A percentile compares a stretch with the other conserved stretches of the same genome.
Evolutionary conservation across 352 stramenopile genomes (phyloP).

Genomic region (Phytophthora fragariaefolia): DNA sequence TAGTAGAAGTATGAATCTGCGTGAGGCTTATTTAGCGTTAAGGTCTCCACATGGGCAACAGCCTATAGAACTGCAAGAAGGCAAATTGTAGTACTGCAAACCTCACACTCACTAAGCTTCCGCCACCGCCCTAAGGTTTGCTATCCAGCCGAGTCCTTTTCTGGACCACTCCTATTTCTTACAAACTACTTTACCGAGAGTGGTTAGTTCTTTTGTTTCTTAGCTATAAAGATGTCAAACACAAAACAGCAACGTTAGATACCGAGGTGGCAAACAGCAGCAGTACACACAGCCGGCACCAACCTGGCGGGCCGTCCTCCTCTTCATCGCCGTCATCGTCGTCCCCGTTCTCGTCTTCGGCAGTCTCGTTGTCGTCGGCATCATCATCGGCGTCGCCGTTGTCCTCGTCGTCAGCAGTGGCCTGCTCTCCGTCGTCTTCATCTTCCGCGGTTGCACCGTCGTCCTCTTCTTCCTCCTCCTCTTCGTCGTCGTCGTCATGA

Average conservation of each 20-base stretch:
- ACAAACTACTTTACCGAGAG: conserved; percentile 28
- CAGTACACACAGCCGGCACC: conserved; percentile 11
- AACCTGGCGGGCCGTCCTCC: conserved; percentile 51
- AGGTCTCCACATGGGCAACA: too few species aligned
- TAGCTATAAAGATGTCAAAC: conserved; percentile 39
- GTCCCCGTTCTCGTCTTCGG: conserved; percentile 4
- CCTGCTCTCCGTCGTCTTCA: conserved; percentile 27
- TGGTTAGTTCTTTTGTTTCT: conserved; percentile 74
- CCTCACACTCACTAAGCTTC: background rate
- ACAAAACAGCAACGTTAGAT: conserved; percentile 6
- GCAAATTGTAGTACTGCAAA: conserved; percentile 9
- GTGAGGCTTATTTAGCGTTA: too few species aligned
- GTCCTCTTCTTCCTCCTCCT: conserved; percentile 52
- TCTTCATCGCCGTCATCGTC: conserved; percentile 19
- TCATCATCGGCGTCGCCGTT: conserved; percentile 41
- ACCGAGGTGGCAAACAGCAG: background rate
- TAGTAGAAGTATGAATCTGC: too few species aligned
- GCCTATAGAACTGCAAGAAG: background rate
- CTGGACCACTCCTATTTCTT: conserved; percentile 23
- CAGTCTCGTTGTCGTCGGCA: conserved; percentile 20
- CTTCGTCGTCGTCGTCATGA: conserved; percentile 54
- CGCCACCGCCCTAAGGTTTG: conserved; percentile 2
- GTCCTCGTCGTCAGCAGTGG: conserved; percentile 49
- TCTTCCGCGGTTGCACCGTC: conserved; percentile 33
- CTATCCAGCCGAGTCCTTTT: background rate